Percentiles rank a stretch among this genome's conserved stretches.
Evolutionary conservation across 305 asterid genomes (phyloP).

Genomic region (Striga hermonthica): DNA sequence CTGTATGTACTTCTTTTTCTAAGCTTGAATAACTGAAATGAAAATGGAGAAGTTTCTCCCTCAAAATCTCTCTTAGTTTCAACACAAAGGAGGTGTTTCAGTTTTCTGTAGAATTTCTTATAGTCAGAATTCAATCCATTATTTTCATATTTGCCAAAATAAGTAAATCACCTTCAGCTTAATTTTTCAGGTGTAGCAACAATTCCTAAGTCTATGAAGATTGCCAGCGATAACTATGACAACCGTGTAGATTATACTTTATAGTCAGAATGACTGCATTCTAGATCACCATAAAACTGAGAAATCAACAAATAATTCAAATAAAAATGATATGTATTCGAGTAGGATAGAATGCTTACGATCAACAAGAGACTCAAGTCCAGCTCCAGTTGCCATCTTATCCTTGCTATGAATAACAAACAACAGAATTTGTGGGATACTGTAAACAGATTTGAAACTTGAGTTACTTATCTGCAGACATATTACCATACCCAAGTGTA

Average conservation of each 20-base stretch:
- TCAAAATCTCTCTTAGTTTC: no score
- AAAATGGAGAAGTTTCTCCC: no score
- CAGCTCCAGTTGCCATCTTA: constrained; percentile 58
- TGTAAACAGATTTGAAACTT: not conserved
- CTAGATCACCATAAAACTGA: not conserved
- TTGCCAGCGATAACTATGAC: no score
- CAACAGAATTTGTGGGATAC: not conserved
- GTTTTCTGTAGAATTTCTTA: no score
- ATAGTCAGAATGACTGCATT: not conserved
- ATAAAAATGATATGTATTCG: constrained; percentile 16
- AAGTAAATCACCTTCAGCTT: no score
- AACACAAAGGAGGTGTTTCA: no score
- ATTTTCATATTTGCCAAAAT: no score
- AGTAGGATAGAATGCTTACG: constrained; percentile 44
- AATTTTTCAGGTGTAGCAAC: no score
- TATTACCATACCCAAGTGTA: not conserved
- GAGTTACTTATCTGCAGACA: not conserved
- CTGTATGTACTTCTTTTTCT: no score
- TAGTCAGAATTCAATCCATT: no score
- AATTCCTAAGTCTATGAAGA: not conserved
- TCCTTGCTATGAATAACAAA: constrained; percentile 8
- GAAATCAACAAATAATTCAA: constrained; percentile 3
- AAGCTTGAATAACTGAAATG: no score
- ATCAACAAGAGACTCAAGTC: constrained; percentile 80
- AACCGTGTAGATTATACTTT: no score